Evolutionary conservation across 768 basidiomycete species (phyloP).

Genomic region (Agaricus sinodeliciosus): DNA sequence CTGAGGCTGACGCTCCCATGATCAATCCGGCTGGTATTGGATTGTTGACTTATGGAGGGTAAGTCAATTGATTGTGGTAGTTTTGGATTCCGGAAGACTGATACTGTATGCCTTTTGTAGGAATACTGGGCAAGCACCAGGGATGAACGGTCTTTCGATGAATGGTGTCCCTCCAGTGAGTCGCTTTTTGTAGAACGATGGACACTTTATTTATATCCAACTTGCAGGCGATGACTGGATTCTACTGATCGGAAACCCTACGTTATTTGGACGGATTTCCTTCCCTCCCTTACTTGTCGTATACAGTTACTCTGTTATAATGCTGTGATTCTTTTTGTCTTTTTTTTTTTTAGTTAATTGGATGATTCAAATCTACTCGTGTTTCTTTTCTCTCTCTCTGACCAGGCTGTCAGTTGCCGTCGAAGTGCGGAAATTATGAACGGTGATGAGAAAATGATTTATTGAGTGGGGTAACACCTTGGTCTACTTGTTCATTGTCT

Average conservation of each 20-base stretch:
- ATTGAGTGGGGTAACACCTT: not conserved
- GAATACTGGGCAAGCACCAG: slow-evolving; percentile 55
- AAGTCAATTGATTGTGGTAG: slow-evolving; percentile 25
- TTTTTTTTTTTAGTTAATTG: slow-evolving; percentile 18
- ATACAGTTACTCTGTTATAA: slow-evolving; percentile 14
- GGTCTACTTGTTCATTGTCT: too few relatives aligned
- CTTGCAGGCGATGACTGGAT: slow-evolving; percentile 60
- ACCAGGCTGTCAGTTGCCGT: not conserved
- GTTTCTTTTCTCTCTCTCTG: not conserved
- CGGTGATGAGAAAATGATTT: not conserved
- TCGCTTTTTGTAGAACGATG: slow-evolving; percentile 10
- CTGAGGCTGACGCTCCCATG: slow-evolving; percentile 79
- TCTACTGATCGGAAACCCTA: slow-evolving; percentile 23
- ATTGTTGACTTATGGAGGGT: slow-evolving; percentile 63
- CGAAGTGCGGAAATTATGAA: not conserved
- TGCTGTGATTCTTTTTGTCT: slow-evolving; percentile 8
- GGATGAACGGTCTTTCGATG: slow-evolving; percentile 30
- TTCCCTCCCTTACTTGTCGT: slow-evolving; percentile 15
- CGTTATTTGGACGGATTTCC: not conserved
- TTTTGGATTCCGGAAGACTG: not conserved
- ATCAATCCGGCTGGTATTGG: slow-evolving; percentile 78
- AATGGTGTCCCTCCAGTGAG: slow-evolving; percentile 68
- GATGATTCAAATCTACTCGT: slow-evolving; percentile 20
- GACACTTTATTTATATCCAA: not conserved
- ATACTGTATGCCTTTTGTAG: slow-evolving; percentile 24